Evolutionary conservation across 768 basidiomycete species (phyloP).

Genomic region (Collybia mongolica): DNA sequence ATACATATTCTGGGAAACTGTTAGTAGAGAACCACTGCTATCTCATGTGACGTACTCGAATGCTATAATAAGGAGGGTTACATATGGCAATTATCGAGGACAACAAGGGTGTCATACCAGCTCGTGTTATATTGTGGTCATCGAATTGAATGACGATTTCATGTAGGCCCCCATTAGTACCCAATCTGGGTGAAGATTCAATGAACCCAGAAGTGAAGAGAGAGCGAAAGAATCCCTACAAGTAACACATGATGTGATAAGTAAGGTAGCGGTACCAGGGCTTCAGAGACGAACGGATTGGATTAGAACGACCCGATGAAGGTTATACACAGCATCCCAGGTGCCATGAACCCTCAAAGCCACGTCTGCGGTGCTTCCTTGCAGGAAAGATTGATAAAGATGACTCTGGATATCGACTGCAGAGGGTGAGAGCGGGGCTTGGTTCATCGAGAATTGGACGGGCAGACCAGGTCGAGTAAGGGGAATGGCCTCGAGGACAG

Average conservation of each 20-base stretch:
- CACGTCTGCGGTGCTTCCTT: conserved; percentile 76
- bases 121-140: conserved; percentile 85
- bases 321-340: conserved; percentile 69
- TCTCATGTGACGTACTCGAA: conserved; percentile 71
- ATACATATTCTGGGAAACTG: conserved; percentile 66
- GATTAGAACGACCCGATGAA: conserved; percentile 86
- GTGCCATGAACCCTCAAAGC: conserved; percentile 65
- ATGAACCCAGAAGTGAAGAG: conserved; percentile 81
- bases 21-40: background rate
- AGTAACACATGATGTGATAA: background rate
- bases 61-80: conserved; percentile 39
- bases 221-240: conserved; percentile 82
- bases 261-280: background rate
- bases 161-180: conserved; percentile 33
- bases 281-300: conserved; percentile 56
- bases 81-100: background rate
- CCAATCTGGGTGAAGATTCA: conserved; percentile 48
- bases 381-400: conserved; percentile 72
- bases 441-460: conserved; percentile 15
- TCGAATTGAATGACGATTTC: conserved; percentile 74
- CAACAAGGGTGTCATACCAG: conserved; percentile 49
- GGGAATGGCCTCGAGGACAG: background rate
- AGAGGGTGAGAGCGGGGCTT: conserved; percentile 31
- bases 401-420: conserved; percentile 68
- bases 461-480: background rate